A percentile compares a stretch with the other conserved stretches of the same genome.
These are phyloP conservation scores for Pascua sp. DNA, from an alignment of 1,284 basidiomycete species.

Conservation along the genomic window DNA sequence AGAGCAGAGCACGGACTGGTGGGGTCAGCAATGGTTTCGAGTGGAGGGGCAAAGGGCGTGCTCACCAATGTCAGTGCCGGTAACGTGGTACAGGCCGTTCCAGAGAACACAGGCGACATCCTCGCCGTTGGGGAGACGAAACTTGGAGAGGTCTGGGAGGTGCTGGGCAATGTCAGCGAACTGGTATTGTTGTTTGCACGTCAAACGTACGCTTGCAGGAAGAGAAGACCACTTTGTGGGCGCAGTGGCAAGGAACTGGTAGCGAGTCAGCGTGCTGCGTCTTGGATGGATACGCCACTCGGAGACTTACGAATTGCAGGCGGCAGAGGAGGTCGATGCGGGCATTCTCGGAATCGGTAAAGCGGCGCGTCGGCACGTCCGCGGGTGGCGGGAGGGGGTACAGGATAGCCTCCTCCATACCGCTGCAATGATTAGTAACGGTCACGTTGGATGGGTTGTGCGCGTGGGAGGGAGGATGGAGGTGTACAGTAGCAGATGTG, in stretches of 20 bases:
- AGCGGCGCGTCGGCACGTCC: conserved; percentile 23
- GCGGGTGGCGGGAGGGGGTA: conserved; percentile 23
- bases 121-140: conserved; percentile 77
- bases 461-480: background rate
- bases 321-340: conserved; percentile 39
- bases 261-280: conserved; percentile 4
- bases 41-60: background rate
- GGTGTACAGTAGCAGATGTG: too few relatives aligned
- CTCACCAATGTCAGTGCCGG: conserved; percentile 64
- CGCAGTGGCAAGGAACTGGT: conserved; percentile 72
- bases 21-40: background rate
- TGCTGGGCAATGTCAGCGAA: conserved; percentile 28
- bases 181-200: conserved; percentile 12
- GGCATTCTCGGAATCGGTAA: conserved; percentile 31
- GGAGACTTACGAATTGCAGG: conserved; percentile 44
- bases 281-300: too few relatives aligned
- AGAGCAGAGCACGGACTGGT: conserved; percentile 73
- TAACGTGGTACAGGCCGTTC: conserved; percentile 85
- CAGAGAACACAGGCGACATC: conserved; percentile 84
- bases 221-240: conserved; percentile 47
- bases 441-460: too few relatives aligned
- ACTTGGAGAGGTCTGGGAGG: conserved; percentile 71
- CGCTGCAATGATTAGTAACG: background rate
- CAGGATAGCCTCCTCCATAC: conserved; percentile 21
- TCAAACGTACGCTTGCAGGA: conserved; percentile 9